These are phyloP conservation scores for Salisapilia sapeloensis DNA, from an alignment of 352 stramenopile species.

Conservation along the genomic window DNA sequence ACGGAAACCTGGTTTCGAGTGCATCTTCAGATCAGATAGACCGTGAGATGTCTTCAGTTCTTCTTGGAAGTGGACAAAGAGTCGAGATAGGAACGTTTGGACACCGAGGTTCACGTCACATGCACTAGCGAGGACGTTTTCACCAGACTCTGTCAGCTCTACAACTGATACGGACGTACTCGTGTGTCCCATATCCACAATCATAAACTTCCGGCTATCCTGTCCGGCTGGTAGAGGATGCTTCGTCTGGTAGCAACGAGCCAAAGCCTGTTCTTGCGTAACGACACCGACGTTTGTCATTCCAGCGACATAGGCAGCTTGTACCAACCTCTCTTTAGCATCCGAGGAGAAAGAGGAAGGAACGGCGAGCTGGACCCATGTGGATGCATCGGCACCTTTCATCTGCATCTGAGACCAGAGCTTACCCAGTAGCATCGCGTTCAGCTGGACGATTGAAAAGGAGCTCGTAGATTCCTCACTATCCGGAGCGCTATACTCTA, in stretches of 20 bases:
- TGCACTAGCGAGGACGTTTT: constrained; percentile 32
- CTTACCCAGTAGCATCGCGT: constrained; percentile 66
- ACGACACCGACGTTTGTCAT: constrained; percentile 32
- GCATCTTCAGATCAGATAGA: constrained; percentile 21
- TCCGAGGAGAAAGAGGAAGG: constrained; percentile 34
- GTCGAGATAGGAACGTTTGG: constrained; percentile 43
- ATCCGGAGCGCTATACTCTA: too few relatives aligned
- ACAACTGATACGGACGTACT: constrained; percentile 57
- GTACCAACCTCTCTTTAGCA: constrained; percentile 24
- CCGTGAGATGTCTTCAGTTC: constrained; percentile 39
- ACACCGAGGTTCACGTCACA: constrained; percentile 42
- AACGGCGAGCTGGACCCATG: constrained; percentile 33
- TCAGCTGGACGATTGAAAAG: constrained; percentile 60
- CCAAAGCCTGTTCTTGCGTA: constrained; percentile 30
- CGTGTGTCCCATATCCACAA: constrained; percentile 81
- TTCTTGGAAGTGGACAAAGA: constrained; percentile 70
- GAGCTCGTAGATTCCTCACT: too few relatives aligned
- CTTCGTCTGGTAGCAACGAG: constrained; percentile 69
- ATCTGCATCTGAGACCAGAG: constrained; percentile 40
- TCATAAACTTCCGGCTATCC: constrained; percentile 37
- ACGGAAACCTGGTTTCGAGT: constrained; percentile 69
- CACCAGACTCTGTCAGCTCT: constrained; percentile 35
- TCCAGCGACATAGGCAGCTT: constrained; percentile 40
- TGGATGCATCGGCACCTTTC: neutral
- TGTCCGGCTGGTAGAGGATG: constrained; percentile 37